Evolutionary conservation across 2,329 filamentous ascomycete species (phyloP), one percentile per base, ranked within the genome.

Genomic region (Botryotinia convoluta): DNA sequence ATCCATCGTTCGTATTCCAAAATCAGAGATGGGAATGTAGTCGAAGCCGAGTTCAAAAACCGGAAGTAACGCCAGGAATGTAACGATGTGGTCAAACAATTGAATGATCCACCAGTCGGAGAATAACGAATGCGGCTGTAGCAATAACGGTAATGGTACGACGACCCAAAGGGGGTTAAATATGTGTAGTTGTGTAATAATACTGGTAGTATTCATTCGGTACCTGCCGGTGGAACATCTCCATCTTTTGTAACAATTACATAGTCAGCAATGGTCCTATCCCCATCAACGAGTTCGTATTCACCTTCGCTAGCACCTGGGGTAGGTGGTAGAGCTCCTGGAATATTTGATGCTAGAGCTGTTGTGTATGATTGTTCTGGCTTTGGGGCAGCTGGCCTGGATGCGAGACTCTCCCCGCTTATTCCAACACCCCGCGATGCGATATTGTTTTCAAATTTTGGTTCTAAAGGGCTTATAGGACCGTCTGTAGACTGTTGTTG

Each of bases 301-400:
- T 80, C 78, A 81, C 80, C 80, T 80, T 81, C 80, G 73, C 80
- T 81, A 69, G 79, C 77, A 74, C 80, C 79, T 54, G 80, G 80
- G 42, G 80, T 81, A 2, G 80, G 80, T 69, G 80, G 80, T 20
- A 80, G 69, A 60, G 74, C 77, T 61, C 80, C 80, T 74, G 78
- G 77, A 72, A 79, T 77, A 37, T 72, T 69, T 37, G 70, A 65
- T 67, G 45, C 61, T 18, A 72, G 44, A 51, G 59, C 70, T 54
- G 60, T 72, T 44, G 29, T 67, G 37, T 64, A 65, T 57, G 70
- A 67, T 42, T 64, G 48, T 9, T 32, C 61, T 57, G 57, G 70
- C 44, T 65, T 72, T 32, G 48, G 45, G 4, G 70, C 60, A 18
- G 37, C 44, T 65, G 70, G 70, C 37, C 70, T 67, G n/a, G 70